Base-by-base conservation (phyloP, 202 grass and related monocot genomes). In the Panicum hallii region DNA sequence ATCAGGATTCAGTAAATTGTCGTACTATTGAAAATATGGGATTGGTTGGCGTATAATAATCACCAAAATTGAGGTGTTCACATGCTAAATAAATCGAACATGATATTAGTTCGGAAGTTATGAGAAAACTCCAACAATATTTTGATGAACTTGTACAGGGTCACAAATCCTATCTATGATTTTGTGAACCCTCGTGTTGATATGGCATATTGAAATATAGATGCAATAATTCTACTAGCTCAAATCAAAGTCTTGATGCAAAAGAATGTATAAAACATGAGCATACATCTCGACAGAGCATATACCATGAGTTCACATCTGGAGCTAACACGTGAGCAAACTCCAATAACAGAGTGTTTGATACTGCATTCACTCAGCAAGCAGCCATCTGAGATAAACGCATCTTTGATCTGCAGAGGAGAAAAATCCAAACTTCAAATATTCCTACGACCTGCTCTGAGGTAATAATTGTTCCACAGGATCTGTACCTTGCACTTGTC, bases 311-410 rank as follows among this genome's bases (percentile, higher is more conserved):
- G 63, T 58, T 92, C 89, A 67, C 77, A 80, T 44, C 87, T 75
- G 17, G 57, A 78, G 63, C 80, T 84, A 20, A 97, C 57, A 12
- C 91, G 87, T 60, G 94, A 93, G 28, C 89, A 77, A 7, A 92
- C 85, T 72, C 94, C 94, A 45, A 97, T 47, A n/a, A 97, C 66
- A 34, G 91, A 97, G 82, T 69, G 91, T 58, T 90, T 62, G 1
- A 97, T 72, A 1, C 43, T 78, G 61, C 91, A 97, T 72, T 97
- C 87, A 9, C 73, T 68, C 80, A 97, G 68, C 77, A 91, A 97
- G 72, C 94, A 97, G 26, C 94, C 94, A 46, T 93, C 87, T 19
- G 91, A 97, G 42, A 97, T 79, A 30, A 87, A 85, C 47, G 89
- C 67, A 61, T 90, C 83, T 57, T 70, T 79, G 41, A 94, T 76